Percentiles rank a stretch among this genome's conserved stretches.
Evolutionary conservation across 192 early-diverging fungal genomes (phyloP).

Genomic region (Coemansia sp.): DNA sequence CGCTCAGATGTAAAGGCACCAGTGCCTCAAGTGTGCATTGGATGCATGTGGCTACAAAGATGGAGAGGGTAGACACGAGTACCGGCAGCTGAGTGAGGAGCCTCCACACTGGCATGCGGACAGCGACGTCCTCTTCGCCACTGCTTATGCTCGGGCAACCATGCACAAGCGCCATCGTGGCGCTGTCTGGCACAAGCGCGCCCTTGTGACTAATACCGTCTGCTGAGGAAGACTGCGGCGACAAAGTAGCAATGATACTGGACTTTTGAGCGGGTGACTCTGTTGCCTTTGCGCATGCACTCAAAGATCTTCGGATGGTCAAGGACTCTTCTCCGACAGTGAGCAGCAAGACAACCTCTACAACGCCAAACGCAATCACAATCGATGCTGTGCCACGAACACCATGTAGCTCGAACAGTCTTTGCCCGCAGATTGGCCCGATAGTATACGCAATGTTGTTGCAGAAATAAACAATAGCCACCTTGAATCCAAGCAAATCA

Average conservation of each 20-base stretch:
- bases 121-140: not conserved
- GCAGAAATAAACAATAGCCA: slow-evolving; percentile 29
- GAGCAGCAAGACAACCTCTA: slow-evolving; percentile 22
- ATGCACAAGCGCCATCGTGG: not conserved
- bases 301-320: not conserved
- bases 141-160: not conserved
- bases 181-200: not conserved
- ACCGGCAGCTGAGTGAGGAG: slow-evolving; percentile 23
- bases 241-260: not conserved
- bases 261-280: not conserved
- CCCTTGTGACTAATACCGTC: not conserved
- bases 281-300: not conserved
- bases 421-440: slow-evolving; percentile 35
- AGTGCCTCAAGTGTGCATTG: slow-evolving; percentile 36
- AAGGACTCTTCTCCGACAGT: slow-evolving; percentile 33
- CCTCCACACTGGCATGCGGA: slow-evolving; percentile 20
- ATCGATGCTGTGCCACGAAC: slow-evolving; percentile 24
- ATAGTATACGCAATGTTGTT: slow-evolving; percentile 44
- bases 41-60: slow-evolving; percentile 22
- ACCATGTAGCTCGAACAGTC: slow-evolving; percentile 22
- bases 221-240: not conserved
- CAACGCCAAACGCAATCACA: slow-evolving; percentile 29
- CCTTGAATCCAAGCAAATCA: slow-evolving; percentile 38
- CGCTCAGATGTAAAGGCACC: slow-evolving; percentile 32
- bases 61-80: slow-evolving; percentile 22